Conservation (phyloP, 345 rosid genomes). For the Eucalyptus marginata region DNA sequence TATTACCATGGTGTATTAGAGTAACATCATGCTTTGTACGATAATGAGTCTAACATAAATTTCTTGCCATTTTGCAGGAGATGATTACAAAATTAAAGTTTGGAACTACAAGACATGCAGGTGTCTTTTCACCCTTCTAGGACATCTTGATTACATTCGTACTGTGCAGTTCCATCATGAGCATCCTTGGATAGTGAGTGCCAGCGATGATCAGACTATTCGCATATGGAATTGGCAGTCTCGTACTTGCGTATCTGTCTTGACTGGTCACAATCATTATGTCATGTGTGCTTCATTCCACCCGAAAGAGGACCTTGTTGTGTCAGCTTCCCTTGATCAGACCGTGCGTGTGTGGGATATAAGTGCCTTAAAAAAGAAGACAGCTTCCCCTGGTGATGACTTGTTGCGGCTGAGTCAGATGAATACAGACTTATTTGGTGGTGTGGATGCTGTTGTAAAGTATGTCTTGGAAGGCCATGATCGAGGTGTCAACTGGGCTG, state of each 20-base stretch:
- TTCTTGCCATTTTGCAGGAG: conserved; percentile 46
- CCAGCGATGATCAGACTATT: conserved; percentile 97
- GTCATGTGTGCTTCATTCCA: conserved; percentile 99
- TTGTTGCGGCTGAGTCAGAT: conserved; percentile 77
- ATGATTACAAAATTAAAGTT: conserved; percentile 94
- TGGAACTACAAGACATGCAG: conserved; percentile 93
- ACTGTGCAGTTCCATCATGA: conserved; percentile 98
- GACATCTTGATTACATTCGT: conserved; percentile 95
- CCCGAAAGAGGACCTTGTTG: conserved; percentile 94
- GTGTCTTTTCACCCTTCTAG: conserved; percentile 90
- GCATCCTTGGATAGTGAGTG: conserved; percentile 97
- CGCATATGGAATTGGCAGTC: conserved; percentile 99
- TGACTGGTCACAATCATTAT: conserved; percentile 97
- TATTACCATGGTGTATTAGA: background rate
- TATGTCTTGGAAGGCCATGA: conserved; percentile 98
- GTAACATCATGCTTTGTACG: background rate
- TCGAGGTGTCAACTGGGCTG: conserved; percentile 98
- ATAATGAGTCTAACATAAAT: background rate
- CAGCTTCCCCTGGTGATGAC: conserved; percentile 91
- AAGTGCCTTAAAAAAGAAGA: conserved; percentile 77
- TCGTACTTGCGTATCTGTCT: conserved; percentile 82
- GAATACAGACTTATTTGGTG: conserved; percentile 92
- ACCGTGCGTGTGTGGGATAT: conserved; percentile 99
- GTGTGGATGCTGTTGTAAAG: conserved; percentile 93
- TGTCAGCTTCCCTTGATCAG: conserved; percentile 93